Conservation (phyloP, 257 asterid species). For the Cordia subcordata region DNA sequence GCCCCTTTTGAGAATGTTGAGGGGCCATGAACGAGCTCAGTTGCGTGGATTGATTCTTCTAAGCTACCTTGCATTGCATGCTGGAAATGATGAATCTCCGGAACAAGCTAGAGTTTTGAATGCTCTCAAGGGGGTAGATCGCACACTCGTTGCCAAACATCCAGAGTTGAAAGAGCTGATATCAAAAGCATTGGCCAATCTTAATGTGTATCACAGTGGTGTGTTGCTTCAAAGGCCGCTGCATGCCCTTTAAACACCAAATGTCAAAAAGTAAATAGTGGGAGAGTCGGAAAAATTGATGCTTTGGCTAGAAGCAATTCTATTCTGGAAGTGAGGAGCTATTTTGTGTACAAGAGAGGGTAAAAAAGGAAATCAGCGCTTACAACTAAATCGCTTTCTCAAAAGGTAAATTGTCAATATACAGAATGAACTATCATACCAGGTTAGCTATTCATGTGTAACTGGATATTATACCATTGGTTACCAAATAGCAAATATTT, state of each 20-base stretch:
- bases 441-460: background rate
- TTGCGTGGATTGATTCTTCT: slow-evolving; percentile 48
- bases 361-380: no score
- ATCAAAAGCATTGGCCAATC: slow-evolving; percentile 40
- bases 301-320: background rate
- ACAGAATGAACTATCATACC: background rate
- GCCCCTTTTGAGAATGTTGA: slow-evolving; percentile 43
- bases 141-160: slow-evolving; percentile 39
- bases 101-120: slow-evolving; percentile 58
- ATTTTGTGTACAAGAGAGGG: no score
- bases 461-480: no score
- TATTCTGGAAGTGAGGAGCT: background rate
- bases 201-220: slow-evolving; percentile 70
- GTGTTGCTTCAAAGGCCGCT: slow-evolving; percentile 44
- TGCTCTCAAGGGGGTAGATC: slow-evolving; percentile 56
- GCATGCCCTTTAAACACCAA: slow-evolving; percentile 4
- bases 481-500: no score
- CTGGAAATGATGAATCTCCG: slow-evolving; percentile 55
- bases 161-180: slow-evolving; percentile 59
- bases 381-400: no score
- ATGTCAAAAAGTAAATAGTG: no score
- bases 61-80: slow-evolving; percentile 71
- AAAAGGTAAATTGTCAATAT: no score
- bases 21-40: slow-evolving; percentile 48
- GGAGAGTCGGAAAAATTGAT: no score